phyloP scores from a whole-genome alignment of 2,329 filamentous ascomycete species.

The Diaporthe sp. region DNA sequence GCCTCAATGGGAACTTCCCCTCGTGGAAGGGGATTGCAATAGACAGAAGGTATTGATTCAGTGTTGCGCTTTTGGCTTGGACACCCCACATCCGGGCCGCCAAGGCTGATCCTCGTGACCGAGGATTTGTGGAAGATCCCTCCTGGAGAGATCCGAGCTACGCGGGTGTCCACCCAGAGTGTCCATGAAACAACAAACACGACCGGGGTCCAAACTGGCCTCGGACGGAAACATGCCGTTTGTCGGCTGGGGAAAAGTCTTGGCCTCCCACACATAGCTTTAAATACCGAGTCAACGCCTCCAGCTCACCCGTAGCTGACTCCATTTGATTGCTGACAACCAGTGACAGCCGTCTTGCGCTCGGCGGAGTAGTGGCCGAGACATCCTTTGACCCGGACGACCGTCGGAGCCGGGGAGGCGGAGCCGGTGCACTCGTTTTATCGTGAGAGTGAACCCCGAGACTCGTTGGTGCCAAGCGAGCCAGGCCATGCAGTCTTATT shows the following conservation, averaged over 20 bases:
- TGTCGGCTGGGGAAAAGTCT: neutral
- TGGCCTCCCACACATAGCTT: constrained; percentile 1
- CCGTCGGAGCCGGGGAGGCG: neutral
- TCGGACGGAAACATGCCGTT: constrained; percentile 16
- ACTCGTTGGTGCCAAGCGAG: neutral
- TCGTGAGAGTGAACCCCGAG: neutral
- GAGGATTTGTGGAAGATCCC: constrained; percentile 26
- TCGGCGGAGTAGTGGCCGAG: neutral
- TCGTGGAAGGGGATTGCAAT: neutral
- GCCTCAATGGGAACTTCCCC: constrained; percentile 12
- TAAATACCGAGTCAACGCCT: constrained; percentile 20
- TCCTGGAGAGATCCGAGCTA: neutral
- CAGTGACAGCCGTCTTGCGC: neutral
- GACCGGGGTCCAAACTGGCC: constrained; percentile 9
- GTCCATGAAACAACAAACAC: constrained; percentile 12
- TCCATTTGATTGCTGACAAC: neutral
- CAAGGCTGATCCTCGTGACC: constrained; percentile 13
- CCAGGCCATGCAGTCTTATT: neutral
- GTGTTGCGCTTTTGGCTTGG: neutral
- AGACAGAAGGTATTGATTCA: neutral
- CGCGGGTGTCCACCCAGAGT: constrained; percentile 8
- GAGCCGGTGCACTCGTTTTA: neutral
- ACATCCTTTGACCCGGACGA: neutral
- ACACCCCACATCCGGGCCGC: constrained; percentile 7
- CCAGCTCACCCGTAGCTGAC: neutral